Evolutionary conservation across 2,329 filamentous ascomycete genomes (phyloP).

Genomic region (Sclerotiophoma versabilis): DNA sequence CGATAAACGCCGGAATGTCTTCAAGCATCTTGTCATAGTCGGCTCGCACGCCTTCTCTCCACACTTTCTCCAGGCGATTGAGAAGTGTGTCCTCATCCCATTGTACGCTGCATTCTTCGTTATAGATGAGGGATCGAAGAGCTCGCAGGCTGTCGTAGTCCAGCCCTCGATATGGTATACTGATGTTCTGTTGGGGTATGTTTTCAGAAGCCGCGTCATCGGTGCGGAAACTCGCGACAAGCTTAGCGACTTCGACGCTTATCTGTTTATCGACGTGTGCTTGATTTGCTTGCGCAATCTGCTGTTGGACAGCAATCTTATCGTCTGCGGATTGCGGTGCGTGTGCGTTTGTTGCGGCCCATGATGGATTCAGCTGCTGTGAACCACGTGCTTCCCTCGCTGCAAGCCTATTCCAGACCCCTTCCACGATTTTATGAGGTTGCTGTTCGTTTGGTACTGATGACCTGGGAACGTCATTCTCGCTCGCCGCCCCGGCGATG

Average conservation of each 20-base stretch:
- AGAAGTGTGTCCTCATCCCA: conserved; percentile 43
- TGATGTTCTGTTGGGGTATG: conserved; percentile 26
- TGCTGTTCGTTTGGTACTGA: conserved; percentile 22
- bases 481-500: conserved; percentile 12
- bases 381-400: conserved; percentile 22
- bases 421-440: conserved; percentile 29
- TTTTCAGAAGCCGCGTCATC: conserved; percentile 31
- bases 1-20: conserved; percentile 40
- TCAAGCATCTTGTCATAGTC: conserved; percentile 36
- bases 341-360: conserved; percentile 15
- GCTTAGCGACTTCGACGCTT: conserved; percentile 36
- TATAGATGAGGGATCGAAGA: conserved; percentile 42
- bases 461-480: conserved; percentile 7
- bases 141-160: conserved; percentile 41
- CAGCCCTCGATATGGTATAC: conserved; percentile 35
- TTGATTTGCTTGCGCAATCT: conserved; percentile 31
- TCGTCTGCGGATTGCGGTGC: conserved; percentile 17
- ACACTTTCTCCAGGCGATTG: conserved; percentile 38
- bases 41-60: conserved; percentile 41
- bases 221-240: conserved; percentile 38
- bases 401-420: conserved; percentile 33
- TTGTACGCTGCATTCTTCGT: conserved; percentile 29
- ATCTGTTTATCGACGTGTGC: conserved; percentile 35
- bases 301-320: conserved; percentile 28
- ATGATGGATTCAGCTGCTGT: conserved; percentile 23